Evolutionary conservation across 495 filamentous ascomycete species (phyloP).

Genomic region (Letharia columbiana): DNA sequence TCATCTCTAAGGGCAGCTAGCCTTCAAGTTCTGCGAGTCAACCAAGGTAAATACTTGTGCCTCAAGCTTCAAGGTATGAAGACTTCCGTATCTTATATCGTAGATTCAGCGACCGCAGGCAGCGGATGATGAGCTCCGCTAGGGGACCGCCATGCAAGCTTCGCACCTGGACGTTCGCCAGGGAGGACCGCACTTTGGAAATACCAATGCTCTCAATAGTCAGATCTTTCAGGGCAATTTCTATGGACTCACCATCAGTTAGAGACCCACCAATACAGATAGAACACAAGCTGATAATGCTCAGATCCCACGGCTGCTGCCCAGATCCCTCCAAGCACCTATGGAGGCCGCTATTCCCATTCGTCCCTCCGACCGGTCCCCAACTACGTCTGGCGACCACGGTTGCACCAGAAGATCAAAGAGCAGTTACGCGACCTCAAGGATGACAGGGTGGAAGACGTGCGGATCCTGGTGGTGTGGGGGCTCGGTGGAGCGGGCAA

Average conservation of each 20-base stretch:
- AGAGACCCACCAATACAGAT: not conserved
- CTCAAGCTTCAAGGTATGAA: too few relatives aligned
- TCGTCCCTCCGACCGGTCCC: slow-evolving; percentile 2
- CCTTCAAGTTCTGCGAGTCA: too few relatives aligned
- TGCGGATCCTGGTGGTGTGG: too few relatives aligned
- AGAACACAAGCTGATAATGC: not conserved
- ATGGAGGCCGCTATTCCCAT: not conserved
- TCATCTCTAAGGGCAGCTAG: too few relatives aligned
- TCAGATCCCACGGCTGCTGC: not conserved
- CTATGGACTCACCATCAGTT: not conserved
- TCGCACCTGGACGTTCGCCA: not conserved
- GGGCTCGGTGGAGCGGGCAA: too few relatives aligned
- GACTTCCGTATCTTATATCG: too few relatives aligned
- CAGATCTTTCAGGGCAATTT: not conserved
- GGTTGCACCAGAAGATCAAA: slow-evolving; percentile 5
- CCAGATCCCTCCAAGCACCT: not conserved
- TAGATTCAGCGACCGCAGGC: too few relatives aligned
- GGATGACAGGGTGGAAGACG: too few relatives aligned
- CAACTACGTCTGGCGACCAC: slow-evolving; percentile 2
- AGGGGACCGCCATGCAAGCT: not conserved
- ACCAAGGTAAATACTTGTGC: too few relatives aligned
- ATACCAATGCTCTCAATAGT: not conserved
- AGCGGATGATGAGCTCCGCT: not conserved
- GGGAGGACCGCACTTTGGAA: not conserved
- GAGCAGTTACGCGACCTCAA: slow-evolving; percentile 4